These are phyloP conservation scores for Dendrocalamus latiflorus DNA, from an alignment of 202 grass and related monocot genomes.

Conservation along the genomic window DNA sequence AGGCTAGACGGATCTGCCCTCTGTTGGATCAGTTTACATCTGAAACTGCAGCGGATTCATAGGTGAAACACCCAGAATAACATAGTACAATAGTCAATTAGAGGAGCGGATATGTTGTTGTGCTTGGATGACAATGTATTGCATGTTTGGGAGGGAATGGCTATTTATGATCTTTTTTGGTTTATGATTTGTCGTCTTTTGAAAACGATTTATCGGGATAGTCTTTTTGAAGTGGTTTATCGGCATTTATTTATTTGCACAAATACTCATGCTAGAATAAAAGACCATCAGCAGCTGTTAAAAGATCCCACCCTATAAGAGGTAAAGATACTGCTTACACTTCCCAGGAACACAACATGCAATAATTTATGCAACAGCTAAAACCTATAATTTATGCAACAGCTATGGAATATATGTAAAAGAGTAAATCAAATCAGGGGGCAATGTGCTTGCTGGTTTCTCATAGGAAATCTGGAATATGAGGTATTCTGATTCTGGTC, in stretches of 20 bases:
- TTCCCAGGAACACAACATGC: background rate
- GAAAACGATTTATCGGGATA: too few relatives aligned
- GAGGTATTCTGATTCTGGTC: background rate
- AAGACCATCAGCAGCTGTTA: too few relatives aligned
- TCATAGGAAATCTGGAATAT: background rate
- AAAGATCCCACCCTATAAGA: too few relatives aligned
- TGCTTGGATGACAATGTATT: background rate
- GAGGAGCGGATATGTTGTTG: background rate
- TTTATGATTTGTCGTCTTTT: too few relatives aligned
- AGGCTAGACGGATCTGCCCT: background rate
- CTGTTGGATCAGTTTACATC: slow-evolving; percentile 22
- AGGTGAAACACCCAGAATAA: background rate
- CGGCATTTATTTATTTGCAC: too few relatives aligned
- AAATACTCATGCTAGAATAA: too few relatives aligned
- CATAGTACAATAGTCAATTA: slow-evolving; percentile 11
- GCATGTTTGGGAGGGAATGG: too few relatives aligned
- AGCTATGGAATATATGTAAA: slow-evolving; percentile 5
- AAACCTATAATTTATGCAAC: background rate
- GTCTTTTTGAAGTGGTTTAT: too few relatives aligned
- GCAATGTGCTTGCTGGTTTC: background rate
- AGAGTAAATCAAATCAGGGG: background rate
- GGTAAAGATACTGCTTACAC: background rate
- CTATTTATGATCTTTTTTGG: too few relatives aligned
- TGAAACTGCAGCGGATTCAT: background rate
- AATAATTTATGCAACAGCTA: background rate